Evolutionary conservation across 176 grass and related monocot genomes (phyloP).

Genomic region (Hordeum marinum): DNA sequence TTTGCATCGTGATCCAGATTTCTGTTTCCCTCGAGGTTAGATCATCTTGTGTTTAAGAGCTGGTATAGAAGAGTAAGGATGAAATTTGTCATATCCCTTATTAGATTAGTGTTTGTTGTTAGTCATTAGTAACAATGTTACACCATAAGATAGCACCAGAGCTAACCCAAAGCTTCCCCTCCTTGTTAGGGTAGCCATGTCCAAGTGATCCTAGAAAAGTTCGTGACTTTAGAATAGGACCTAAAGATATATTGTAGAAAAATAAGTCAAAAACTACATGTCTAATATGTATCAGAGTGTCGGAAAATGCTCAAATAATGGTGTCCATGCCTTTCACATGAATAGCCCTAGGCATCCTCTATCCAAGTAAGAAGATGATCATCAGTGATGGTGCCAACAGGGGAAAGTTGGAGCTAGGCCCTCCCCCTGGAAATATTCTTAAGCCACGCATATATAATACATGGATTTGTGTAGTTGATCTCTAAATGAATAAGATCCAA

Average conservation of each 20-base stretch:
- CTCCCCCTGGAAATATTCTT: too few relatives aligned
- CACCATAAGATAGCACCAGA: neutral
- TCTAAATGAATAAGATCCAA: too few relatives aligned
- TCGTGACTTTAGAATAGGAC: neutral
- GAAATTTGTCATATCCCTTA: neutral
- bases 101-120: neutral
- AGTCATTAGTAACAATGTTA: neutral
- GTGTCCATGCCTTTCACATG: neutral
- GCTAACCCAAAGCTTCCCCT: neutral
- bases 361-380: neutral
- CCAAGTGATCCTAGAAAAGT: neutral
- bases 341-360: neutral
- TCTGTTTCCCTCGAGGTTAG: too few relatives aligned
- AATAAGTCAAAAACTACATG: neutral
- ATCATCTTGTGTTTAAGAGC: neutral
- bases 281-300: neutral
- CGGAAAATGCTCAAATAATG: neutral
- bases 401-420: too few relatives aligned
- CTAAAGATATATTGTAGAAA: neutral
- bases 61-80: neutral
- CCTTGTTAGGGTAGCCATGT: neutral
- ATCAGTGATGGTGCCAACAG: too few relatives aligned
- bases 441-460: too few relatives aligned
- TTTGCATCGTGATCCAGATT: too few relatives aligned
- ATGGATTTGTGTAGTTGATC: too few relatives aligned